A percentile compares a stretch with the other conserved stretches of the same genome.
Conservation (phyloP, 73 alveolate genomes). For the Diophrys appendiculata region DNA sequence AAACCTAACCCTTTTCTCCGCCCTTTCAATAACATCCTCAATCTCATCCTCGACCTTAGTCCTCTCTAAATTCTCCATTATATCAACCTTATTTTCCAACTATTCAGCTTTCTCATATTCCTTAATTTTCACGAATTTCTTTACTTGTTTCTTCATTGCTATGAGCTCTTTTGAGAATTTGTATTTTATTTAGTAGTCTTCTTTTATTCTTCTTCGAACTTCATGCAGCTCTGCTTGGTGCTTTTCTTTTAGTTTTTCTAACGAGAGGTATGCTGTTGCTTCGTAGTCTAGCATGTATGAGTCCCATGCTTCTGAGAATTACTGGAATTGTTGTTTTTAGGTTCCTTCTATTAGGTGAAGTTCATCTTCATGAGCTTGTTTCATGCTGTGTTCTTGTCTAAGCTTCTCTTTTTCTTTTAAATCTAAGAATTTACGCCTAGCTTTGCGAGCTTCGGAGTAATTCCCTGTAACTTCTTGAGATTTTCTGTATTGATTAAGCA, state of each 20-base stretch:
- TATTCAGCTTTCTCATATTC: conserved; percentile 67
- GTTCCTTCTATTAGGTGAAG: conserved; percentile 54
- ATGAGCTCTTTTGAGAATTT: conserved; percentile 66
- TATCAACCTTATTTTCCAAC: conserved; percentile 61
- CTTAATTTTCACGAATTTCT: conserved; percentile 50
- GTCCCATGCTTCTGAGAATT: conserved; percentile 80
- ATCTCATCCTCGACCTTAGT: conserved; percentile 52
- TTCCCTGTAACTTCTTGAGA: conserved; percentile 67
- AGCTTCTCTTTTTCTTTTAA: conserved; percentile 52
- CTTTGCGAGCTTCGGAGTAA: conserved; percentile 74
- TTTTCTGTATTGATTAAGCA: conserved; percentile 62
- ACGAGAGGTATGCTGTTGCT: conserved; percentile 74
- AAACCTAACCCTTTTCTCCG: conserved; percentile 59
- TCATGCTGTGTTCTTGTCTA: conserved; percentile 50
- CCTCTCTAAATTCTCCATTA: conserved; percentile 59
- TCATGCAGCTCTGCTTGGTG: conserved; percentile 63
- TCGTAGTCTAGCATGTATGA: conserved; percentile 77
- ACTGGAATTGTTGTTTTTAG: conserved; percentile 55
- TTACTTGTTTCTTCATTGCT: conserved; percentile 61
- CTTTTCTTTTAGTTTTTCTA: conserved; percentile 67
- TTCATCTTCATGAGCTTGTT: conserved; percentile 67
- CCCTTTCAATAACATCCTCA: conserved; percentile 40
- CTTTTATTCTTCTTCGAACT: conserved; percentile 42
- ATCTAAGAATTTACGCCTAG: conserved; percentile 56
- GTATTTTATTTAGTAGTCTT: conserved; percentile 50